Evolutionary conservation across 176 grass and related monocot species (phyloP).

Genomic region (Avena atlantica): DNA sequence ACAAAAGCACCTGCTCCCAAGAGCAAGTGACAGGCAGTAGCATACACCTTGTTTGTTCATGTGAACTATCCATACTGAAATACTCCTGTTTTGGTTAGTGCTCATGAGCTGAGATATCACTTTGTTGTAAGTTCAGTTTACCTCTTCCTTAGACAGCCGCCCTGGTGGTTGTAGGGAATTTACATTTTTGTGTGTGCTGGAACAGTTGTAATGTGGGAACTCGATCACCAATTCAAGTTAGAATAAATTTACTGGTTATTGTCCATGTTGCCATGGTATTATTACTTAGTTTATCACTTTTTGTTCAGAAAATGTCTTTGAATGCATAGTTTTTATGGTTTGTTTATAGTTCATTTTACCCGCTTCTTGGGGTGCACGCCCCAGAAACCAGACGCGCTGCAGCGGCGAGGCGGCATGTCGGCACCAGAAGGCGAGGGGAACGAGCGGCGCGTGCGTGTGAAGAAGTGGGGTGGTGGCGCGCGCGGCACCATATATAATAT

Average conservation of each 20-base stretch:
- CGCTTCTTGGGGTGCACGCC: no score
- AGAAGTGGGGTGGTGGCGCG: no score
- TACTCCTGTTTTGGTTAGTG: slow-evolving; percentile 42
- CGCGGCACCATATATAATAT: no score
- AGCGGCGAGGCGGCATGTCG: no score
- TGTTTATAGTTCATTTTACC: not conserved
- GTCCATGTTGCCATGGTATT: not conserved
- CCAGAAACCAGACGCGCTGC: no score
- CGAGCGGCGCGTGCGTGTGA: no score
- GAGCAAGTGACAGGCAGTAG: slow-evolving; percentile 40
- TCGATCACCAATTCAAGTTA: slow-evolving; percentile 31
- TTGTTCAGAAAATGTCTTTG: not conserved
- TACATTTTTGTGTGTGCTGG: slow-evolving; percentile 8
- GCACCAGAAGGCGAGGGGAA: no score
- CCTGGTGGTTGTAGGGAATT: not conserved
- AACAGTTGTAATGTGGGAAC: slow-evolving; percentile 42
- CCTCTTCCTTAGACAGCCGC: not conserved
- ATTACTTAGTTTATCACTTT: not conserved
- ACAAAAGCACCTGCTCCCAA: slow-evolving; percentile 31
- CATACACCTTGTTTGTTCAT: slow-evolving; percentile 6
- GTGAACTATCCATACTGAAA: slow-evolving; percentile 34
- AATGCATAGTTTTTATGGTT: not conserved
- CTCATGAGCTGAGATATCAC: slow-evolving; percentile 38
- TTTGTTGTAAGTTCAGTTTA: slow-evolving; percentile 43
- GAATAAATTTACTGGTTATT: slow-evolving; percentile 47